phyloP scores from a whole-genome alignment of 176 grass and related monocot genomes.

The Zea mays region DNA sequence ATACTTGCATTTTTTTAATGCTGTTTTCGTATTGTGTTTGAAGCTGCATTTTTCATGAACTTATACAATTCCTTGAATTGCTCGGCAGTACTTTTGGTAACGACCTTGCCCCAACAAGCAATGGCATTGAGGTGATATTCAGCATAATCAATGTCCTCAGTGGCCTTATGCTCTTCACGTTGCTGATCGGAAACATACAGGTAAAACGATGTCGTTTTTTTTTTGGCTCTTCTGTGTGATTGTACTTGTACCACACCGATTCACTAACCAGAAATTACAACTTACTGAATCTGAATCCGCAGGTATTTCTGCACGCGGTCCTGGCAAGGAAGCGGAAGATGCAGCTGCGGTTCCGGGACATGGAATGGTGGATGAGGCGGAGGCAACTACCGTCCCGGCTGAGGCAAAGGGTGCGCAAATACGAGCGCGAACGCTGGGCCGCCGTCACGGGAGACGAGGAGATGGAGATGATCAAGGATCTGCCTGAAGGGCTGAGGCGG shows the following conservation, averaged over 20 bases:
- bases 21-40: background rate
- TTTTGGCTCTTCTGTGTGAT: background rate
- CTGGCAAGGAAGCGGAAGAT: slow-evolving; percentile 90
- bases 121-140: slow-evolving; percentile 90
- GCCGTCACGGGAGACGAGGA: slow-evolving; percentile 90
- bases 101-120: slow-evolving; percentile 86
- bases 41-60: background rate
- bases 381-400: slow-evolving; percentile 77
- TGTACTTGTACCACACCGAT: background rate
- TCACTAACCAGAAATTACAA: background rate
- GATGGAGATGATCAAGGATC: slow-evolving; percentile 88
- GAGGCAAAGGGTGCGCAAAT: slow-evolving; percentile 78
- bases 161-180: slow-evolving; percentile 95
- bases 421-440: slow-evolving; percentile 77
- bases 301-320: slow-evolving; percentile 95
- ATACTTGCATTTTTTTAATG: background rate
- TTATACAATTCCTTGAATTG: slow-evolving; percentile 7
- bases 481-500: slow-evolving; percentile 76
- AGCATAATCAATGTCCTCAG: slow-evolving; percentile 82
- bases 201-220: slow-evolving; percentile 27
- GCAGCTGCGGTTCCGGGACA: slow-evolving; percentile 78
- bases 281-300: background rate
- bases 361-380: slow-evolving; percentile 99
- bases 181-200: slow-evolving; percentile 99
- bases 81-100: slow-evolving; percentile 85